A percentile compares a stretch with the other conserved stretches of the same genome.
phyloP scores from a whole-genome alignment of 2,329 filamentous ascomycete species.

The Xylaria hypoxylon region DNA sequence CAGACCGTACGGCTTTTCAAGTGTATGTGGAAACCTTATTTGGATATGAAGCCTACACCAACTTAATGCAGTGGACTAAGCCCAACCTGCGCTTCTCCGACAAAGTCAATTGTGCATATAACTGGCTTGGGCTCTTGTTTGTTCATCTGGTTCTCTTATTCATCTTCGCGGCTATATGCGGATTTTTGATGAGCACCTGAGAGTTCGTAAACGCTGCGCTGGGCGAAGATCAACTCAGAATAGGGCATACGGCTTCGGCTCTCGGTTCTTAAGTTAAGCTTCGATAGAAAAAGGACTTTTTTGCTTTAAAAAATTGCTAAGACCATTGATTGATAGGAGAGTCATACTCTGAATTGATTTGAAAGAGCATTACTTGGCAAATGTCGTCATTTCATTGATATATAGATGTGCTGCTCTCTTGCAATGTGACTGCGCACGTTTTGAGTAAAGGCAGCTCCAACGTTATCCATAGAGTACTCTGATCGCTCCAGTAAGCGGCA shows the following conservation, averaged over 20 bases:
- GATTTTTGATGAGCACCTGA: conserved; percentile 17
- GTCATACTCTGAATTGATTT: conserved; percentile 28
- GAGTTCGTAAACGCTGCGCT: not conserved
- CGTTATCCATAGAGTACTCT: not conserved
- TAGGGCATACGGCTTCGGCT: not conserved
- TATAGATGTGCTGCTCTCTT: not conserved
- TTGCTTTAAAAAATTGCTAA: not conserved
- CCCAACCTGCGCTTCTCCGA: conserved; percentile 8
- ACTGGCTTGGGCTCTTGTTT: conserved; percentile 25
- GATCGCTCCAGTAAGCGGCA: conserved; percentile 11
- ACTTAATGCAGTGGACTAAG: conserved; percentile 22
- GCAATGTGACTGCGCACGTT: conserved; percentile 3
- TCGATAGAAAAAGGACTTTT: not conserved
- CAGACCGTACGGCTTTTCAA: conserved; percentile 31
- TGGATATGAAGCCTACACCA: conserved; percentile 28
- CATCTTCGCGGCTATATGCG: conserved; percentile 10
- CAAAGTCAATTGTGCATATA: conserved; percentile 4
- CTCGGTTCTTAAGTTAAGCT: not conserved
- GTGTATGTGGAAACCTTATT: conserved; percentile 34
- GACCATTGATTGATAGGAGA: not conserved
- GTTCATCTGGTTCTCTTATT: conserved; percentile 20
- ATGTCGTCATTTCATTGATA: not conserved
- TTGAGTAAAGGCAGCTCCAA: conserved; percentile 22
- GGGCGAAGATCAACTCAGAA: not conserved
- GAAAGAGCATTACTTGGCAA: conserved; percentile 23